A percentile compares a stretch with the other conserved stretches of the same genome.
These are phyloP conservation scores for Licmophora abbreviata DNA, from an alignment of 108 stramenopile species.

Conservation along the genomic window DNA sequence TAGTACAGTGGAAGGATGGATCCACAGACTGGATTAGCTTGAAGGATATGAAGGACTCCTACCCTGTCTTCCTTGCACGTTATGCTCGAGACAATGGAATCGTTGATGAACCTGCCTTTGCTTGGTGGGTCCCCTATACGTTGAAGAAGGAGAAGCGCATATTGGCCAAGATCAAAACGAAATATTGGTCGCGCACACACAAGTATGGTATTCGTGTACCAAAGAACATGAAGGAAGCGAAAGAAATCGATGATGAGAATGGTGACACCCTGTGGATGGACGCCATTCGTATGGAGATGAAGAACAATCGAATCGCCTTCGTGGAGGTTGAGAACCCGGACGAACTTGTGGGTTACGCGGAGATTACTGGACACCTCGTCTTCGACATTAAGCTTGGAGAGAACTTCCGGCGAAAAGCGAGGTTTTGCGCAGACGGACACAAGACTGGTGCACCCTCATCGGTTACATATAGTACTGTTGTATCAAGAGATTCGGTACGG, in stretches of 20 bases:
- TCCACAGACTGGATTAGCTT: slow-evolving; percentile 15
- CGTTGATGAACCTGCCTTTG: slow-evolving; percentile 23
- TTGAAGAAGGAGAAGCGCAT: slow-evolving; percentile 12
- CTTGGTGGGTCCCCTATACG: slow-evolving; percentile 25
- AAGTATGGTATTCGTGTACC: slow-evolving; percentile 23
- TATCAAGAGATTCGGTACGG: slow-evolving; percentile 28
- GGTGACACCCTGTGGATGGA: slow-evolving; percentile 24
- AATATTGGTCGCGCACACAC: slow-evolving; percentile 9
- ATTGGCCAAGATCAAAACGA: slow-evolving; percentile 13
- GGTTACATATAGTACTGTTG: slow-evolving; percentile 27
- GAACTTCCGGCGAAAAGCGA: slow-evolving; percentile 21
- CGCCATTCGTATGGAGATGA: slow-evolving; percentile 26
- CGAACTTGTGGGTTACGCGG: slow-evolving; percentile 4
- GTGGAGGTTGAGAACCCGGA: slow-evolving; percentile 8
- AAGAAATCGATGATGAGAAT: slow-evolving; percentile 19
- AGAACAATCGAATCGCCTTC: slow-evolving; percentile 12
- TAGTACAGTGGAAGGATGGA: slow-evolving; percentile 27
- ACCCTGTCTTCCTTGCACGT: slow-evolving; percentile 33
- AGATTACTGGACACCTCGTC: slow-evolving; percentile 11
- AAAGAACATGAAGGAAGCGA: slow-evolving; percentile 17
- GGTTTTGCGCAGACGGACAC: slow-evolving; percentile 16
- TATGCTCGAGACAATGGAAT: slow-evolving; percentile 16
- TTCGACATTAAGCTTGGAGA: slow-evolving; percentile 19
- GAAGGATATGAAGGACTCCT: slow-evolving; percentile 20
- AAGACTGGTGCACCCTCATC: slow-evolving; percentile 12